Percentiles rank a stretch among this genome's conserved stretches.
Conservation (phyloP, 495 filamentous ascomycete species). For the Venustampulla echinocandica region DNA sequence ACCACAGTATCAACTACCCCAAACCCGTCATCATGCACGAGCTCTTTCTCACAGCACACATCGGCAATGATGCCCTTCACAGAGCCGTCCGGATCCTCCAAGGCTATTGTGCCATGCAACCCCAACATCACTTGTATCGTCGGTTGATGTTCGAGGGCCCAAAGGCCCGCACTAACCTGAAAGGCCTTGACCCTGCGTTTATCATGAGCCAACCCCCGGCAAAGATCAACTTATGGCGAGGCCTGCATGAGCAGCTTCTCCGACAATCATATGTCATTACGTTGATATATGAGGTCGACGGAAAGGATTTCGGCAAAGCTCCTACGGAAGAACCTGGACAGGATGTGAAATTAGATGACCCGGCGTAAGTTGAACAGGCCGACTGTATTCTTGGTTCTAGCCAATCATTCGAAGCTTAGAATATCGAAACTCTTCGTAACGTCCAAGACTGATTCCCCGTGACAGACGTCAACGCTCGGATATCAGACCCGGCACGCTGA, state of each 20-base stretch:
- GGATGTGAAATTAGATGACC: constrained; percentile 2
- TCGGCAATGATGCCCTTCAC: constrained; percentile 9
- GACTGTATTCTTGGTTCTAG: too few relatives aligned
- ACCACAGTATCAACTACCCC: too few relatives aligned
- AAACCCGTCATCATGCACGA: constrained; percentile 20
- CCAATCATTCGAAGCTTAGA: too few relatives aligned
- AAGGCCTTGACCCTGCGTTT: constrained; percentile 8
- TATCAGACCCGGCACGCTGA: constrained; percentile 15
- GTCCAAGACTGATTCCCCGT: too few relatives aligned
- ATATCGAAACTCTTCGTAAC: too few relatives aligned
- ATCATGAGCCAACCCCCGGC: constrained; percentile 5
- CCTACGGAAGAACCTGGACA: background rate
- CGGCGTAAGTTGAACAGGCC: too few relatives aligned
- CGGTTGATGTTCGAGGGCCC: constrained; percentile 16
- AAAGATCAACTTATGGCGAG: constrained; percentile 8
- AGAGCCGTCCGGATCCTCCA: constrained; percentile 16
- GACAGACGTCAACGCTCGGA: too few relatives aligned
- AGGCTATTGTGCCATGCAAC: constrained; percentile 20
- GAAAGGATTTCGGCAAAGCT: constrained; percentile 7
- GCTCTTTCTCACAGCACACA: constrained; percentile 13
- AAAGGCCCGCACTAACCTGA: constrained; percentile 1
- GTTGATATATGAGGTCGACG: constrained; percentile 13
- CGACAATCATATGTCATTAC: constrained; percentile 19
- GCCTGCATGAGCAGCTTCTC: constrained; percentile 10
- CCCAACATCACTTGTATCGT: constrained; percentile 9